Percentiles rank a stretch among this genome's conserved stretches.
phyloP scores from a whole-genome alignment of 257 asterid species.

The Solanum dulcamara region DNA sequence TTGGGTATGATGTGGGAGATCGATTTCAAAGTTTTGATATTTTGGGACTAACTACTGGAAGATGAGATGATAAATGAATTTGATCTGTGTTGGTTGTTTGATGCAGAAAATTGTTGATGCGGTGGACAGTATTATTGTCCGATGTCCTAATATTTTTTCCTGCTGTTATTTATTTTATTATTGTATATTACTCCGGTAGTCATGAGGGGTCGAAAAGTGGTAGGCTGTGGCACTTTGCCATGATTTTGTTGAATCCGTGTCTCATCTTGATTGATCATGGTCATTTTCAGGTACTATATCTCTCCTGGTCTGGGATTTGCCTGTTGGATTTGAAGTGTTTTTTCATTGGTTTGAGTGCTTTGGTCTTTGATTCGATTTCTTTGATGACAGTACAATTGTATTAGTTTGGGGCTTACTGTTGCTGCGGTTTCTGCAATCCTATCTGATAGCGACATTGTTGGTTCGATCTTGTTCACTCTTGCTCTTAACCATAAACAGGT shows the following conservation, averaged over 20 bases:
- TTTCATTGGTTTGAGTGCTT: background rate
- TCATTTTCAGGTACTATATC: slow-evolving; percentile 66
- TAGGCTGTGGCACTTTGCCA: slow-evolving; percentile 57
- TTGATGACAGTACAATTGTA: slow-evolving; percentile 72
- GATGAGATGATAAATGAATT: background rate
- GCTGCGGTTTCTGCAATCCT: slow-evolving; percentile 83
- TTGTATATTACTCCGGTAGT: slow-evolving; percentile 40
- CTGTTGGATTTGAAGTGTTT: background rate
- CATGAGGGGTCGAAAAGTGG: slow-evolving; percentile 19
- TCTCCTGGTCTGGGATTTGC: background rate
- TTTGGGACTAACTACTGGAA: background rate
- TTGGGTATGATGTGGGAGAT: slow-evolving; percentile 40
- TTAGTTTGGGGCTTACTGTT: slow-evolving; percentile 80
- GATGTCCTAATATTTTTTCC: slow-evolving; percentile 91
- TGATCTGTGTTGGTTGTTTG: slow-evolving; percentile 4
- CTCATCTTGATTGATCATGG: slow-evolving; percentile 94
- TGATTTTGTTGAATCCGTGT: slow-evolving; percentile 88
- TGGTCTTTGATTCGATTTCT: slow-evolving; percentile 1
- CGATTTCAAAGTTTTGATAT: slow-evolving; percentile 3
- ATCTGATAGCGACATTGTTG: slow-evolving; percentile 62
- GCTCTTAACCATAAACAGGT: slow-evolving; percentile 99
- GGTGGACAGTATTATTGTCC: slow-evolving; percentile 93
- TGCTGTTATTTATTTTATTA: slow-evolving; percentile 59
- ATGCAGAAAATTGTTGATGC: slow-evolving; percentile 98
- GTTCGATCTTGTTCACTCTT: slow-evolving; percentile 74